Evolutionary conservation across 1,139 yeast species (phyloP), one percentile per base, ranked within the genome.

Genomic region (Yamadazyma dushanensis): DNA sequence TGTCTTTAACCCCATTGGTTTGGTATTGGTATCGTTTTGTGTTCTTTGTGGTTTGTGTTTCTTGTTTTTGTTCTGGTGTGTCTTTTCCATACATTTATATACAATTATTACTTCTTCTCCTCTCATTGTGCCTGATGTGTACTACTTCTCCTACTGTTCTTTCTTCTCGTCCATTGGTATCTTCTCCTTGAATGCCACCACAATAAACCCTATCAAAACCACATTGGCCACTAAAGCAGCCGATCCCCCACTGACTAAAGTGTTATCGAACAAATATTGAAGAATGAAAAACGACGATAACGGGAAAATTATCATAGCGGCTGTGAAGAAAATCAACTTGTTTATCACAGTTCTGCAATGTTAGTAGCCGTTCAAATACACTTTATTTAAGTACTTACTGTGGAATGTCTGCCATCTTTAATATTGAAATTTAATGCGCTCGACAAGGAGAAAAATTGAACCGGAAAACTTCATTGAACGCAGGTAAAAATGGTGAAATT

Each of bases 151-250:
- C 26, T 38, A 31, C 31, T 35, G 34, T 20, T 41, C 43, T 33
- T 42, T 37, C 63, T 63, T 23, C 6, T 53, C 57, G 11, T 58
- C 52, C 22, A 59, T 59, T 9, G 63, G 55, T n/a, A 80, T 64
- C 38, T 86, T 89, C 57, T 92, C 98, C 17, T 75, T 74, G 57
- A 90, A 89, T 0, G 98, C 97, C 35, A 79, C 90, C 13, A 88
- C 70, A 16, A 92, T 84, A 55, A 87, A 92, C 2, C 90, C 92
- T 37, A 90, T 77, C 48, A 92, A 72, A 24, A 92, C 97, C 10
- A 86, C 63, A 56, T 92, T 92, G 30, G 97, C 97, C 33, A 80
- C 80, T 14, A 81, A 66, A 0, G 97, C 97, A 21, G 97, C 96
- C 13, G 82, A 56, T 4, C 96, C 96, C 23, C 98, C 98, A 37